Percentiles rank a stretch among this genome's conserved stretches.
These are phyloP conservation scores for Beta vulgaris DNA, from an alignment of 148 eudicot genomes.

Conservation along the genomic window DNA sequence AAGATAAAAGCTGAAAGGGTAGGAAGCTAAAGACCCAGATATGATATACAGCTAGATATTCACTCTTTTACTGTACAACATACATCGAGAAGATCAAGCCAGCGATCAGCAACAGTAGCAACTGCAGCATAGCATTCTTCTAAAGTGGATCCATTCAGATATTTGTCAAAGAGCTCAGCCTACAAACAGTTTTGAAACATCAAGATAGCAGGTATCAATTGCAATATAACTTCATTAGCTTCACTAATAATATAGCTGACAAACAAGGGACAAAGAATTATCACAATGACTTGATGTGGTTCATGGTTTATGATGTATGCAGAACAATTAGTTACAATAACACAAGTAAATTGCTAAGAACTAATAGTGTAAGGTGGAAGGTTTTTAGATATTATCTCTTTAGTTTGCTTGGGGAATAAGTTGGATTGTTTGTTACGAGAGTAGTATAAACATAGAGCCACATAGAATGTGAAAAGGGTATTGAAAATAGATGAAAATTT, in stretches of 20 bases:
- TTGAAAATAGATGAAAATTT: too few species aligned
- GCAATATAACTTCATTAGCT: neutral
- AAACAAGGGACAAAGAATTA: neutral
- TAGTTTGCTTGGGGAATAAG: too few species aligned
- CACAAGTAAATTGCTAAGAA: too few species aligned
- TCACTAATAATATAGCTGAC: neutral
- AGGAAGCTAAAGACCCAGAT: neutral
- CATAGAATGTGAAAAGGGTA: too few species aligned
- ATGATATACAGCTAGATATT: neutral
- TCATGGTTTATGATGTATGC: neutral
- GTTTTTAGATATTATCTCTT: too few species aligned
- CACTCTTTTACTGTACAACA: slow-evolving; percentile 22
- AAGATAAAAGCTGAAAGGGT: neutral
- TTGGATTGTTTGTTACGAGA: too few species aligned
- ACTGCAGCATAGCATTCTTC: slow-evolving; percentile 95
- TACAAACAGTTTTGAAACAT: slow-evolving; percentile 32
- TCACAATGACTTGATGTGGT: neutral
- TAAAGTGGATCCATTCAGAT: slow-evolving; percentile 84
- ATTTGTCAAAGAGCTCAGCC: slow-evolving; percentile 99
- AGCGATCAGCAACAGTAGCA: slow-evolving; percentile 91
- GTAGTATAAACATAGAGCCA: too few species aligned
- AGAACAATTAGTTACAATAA: neutral
- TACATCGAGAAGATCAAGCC: slow-evolving; percentile 99
- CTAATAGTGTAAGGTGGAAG: too few species aligned
- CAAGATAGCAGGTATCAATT: neutral